Conservation (phyloP, 495 filamentous ascomycete species). For the Lasiosphaeriaceae sp. region DNA sequence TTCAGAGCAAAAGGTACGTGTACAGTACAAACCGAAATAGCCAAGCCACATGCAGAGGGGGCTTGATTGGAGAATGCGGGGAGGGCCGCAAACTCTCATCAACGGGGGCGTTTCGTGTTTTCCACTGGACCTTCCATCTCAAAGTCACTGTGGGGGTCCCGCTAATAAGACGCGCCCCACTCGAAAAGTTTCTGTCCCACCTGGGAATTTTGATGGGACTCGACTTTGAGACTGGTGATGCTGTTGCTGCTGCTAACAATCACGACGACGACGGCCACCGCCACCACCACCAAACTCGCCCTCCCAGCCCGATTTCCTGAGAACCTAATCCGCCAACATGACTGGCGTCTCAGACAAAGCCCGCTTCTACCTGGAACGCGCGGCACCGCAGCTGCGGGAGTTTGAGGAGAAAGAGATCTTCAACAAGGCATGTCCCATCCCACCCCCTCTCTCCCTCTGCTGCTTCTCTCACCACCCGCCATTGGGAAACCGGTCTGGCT, state of each 20-base stretch:
- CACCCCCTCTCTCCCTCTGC: too few species aligned
- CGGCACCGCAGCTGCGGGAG: slow-evolving; percentile 85
- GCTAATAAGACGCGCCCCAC: too few species aligned
- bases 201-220: neutral
- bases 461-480: neutral
- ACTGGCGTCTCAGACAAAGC: slow-evolving; percentile 85
- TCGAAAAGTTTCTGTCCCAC: slow-evolving; percentile 32
- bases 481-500: neutral
- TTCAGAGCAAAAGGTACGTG: neutral
- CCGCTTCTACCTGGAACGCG: slow-evolving; percentile 87
- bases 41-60: too few species aligned
- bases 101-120: too few species aligned
- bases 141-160: too few species aligned
- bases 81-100: neutral
- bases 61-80: too few species aligned
- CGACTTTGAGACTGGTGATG: neutral
- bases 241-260: neutral
- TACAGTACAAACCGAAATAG: too few species aligned
- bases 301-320: neutral
- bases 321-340: slow-evolving; percentile 48
- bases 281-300: neutral
- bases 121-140: neutral
- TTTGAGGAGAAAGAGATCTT: slow-evolving; percentile 87
- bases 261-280: neutral
- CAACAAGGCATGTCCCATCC: slow-evolving; percentile 52